Percentiles rank a stretch among this genome's conserved stretches.
These are phyloP conservation scores for Globisporangium alternatum DNA, from an alignment of 352 stramenopile species.

Conservation along the genomic window DNA sequence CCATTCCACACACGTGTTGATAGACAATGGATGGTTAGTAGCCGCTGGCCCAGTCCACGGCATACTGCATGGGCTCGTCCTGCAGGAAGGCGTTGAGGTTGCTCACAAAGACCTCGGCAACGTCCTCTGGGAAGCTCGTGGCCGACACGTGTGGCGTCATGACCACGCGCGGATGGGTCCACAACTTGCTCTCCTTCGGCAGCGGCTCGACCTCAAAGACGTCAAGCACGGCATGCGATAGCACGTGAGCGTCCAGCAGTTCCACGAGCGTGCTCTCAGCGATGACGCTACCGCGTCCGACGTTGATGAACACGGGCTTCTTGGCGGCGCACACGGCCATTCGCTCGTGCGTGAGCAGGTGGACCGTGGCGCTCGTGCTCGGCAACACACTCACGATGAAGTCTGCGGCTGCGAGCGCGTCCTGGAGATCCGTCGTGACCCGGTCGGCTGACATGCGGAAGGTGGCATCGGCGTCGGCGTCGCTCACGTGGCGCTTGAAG, in stretches of 20 bases:
- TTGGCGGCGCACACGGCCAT: slow-evolving; percentile 44
- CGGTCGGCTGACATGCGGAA: slow-evolving; percentile 26
- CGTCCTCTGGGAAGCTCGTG: slow-evolving; percentile 69
- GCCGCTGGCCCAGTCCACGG: slow-evolving; percentile 46
- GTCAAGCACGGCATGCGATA: slow-evolving; percentile 66
- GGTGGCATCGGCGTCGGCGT: slow-evolving; percentile 9
- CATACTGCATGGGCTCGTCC: slow-evolving; percentile 36
- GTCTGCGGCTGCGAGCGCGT: slow-evolving; percentile 50
- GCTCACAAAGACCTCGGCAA: slow-evolving; percentile 67
- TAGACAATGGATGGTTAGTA: slow-evolving; percentile 29
- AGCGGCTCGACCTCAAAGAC: slow-evolving; percentile 63
- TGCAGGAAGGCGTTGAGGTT: slow-evolving; percentile 54
- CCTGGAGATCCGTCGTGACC: slow-evolving; percentile 43
- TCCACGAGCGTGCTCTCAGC: slow-evolving; percentile 45
- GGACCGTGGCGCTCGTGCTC: slow-evolving; percentile 66
- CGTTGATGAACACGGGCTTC: slow-evolving; percentile 87
- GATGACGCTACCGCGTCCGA: slow-evolving; percentile 83
- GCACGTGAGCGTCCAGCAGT: slow-evolving; percentile 52
- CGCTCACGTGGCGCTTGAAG: slow-evolving; percentile 54
- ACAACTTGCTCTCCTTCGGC: slow-evolving; percentile 52
- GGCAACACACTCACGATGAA: slow-evolving; percentile 85
- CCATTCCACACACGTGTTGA: not conserved
- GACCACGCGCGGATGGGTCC: slow-evolving; percentile 51
- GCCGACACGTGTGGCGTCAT: slow-evolving; percentile 84
- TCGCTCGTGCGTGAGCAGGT: slow-evolving; percentile 50